phyloP scores from a whole-genome alignment of 106 monocot species.

The Allium cepa region DNA sequence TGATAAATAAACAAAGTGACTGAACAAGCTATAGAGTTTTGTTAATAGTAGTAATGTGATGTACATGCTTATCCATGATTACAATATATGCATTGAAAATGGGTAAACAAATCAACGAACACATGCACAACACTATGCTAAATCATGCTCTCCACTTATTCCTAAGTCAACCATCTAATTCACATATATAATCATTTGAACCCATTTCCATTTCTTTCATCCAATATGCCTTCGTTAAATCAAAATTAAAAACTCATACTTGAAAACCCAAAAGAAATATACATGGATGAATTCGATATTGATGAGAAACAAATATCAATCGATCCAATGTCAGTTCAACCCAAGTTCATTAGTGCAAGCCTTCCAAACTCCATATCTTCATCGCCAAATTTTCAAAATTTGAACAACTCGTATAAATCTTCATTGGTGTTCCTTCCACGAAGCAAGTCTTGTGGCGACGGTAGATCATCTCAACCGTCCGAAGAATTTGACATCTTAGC shows the following conservation, averaged over 20 bases:
- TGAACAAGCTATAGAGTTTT: too few species aligned
- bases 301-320: constrained; percentile 22
- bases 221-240: background rate
- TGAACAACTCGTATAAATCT: background rate
- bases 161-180: background rate
- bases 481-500: constrained; percentile 56
- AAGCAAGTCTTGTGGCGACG: constrained; percentile 66
- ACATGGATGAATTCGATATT: background rate
- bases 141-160: constrained; percentile 18
- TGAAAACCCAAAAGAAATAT: background rate
- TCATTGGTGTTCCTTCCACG: constrained; percentile 11
- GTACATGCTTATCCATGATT: too few species aligned
- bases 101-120: too few species aligned
- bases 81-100: too few species aligned
- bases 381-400: background rate
- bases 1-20: too few species aligned
- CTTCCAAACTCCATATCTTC: constrained; percentile 11
- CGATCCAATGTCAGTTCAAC: constrained; percentile 19
- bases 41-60: too few species aligned
- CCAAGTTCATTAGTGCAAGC: constrained; percentile 17
- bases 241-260: background rate
- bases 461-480: constrained; percentile 32
- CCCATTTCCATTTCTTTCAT: background rate
- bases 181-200: background rate
- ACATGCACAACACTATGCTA: constrained; percentile 10